Evolutionary conservation across 2,329 filamentous ascomycete genomes (phyloP).

Genomic region (Coniella vitis): DNA sequence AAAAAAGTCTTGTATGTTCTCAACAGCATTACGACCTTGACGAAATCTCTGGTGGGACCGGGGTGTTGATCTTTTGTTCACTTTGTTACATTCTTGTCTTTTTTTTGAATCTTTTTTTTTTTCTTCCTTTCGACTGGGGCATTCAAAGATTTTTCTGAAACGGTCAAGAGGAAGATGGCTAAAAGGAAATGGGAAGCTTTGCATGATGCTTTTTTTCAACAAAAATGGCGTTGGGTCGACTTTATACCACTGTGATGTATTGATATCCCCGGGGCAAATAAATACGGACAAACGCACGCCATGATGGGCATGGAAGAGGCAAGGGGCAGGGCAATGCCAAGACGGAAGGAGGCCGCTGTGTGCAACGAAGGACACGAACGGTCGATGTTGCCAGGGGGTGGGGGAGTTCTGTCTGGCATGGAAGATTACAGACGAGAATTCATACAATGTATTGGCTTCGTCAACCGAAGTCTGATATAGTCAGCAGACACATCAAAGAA

Average conservation of each 20-base stretch:
- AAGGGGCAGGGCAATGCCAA: background rate
- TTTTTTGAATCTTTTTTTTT: background rate
- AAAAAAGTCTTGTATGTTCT: conserved; percentile 21
- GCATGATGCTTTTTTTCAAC: conserved; percentile 17
- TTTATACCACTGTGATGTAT: conserved; percentile 16
- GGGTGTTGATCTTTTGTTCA: conserved; percentile 3
- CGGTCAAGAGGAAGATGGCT: conserved; percentile 1
- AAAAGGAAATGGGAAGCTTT: conserved; percentile 4
- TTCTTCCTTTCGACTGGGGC: background rate
- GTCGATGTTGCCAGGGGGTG: too few relatives aligned
- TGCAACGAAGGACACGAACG: too few relatives aligned
- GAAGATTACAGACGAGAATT: too few relatives aligned
- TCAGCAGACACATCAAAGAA: background rate
- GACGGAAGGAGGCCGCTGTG: background rate
- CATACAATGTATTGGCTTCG: conserved; percentile 9
- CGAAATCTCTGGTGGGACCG: conserved; percentile 1
- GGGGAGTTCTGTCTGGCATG: too few relatives aligned
- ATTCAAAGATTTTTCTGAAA: background rate
- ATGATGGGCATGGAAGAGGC: background rate
- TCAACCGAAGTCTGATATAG: conserved; percentile 14
- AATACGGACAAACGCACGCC: background rate
- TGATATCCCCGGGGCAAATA: conserved; percentile 14
- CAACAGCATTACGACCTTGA: conserved; percentile 23
- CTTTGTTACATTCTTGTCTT: conserved; percentile 2
- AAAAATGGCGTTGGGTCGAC: conserved; percentile 18